phyloP scores from a whole-genome alignment of 768 basidiomycete species.

The Trametes punicea region DNA sequence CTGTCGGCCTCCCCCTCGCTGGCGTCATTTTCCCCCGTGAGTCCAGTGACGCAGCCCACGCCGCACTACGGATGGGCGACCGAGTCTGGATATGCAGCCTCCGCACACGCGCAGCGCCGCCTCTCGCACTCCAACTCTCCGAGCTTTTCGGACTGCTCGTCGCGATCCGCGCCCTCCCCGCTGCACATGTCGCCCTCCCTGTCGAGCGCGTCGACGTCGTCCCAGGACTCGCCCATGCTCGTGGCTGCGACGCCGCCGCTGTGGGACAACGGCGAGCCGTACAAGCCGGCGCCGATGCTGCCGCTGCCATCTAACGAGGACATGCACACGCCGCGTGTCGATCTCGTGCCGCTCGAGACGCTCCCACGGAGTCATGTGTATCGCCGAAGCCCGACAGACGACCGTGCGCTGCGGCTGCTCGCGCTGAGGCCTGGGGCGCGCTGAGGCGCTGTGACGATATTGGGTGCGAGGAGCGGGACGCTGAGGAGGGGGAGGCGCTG shows the following conservation, averaged over 20 bases:
- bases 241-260: conserved; percentile 17
- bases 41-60: conserved; percentile 6
- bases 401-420: conserved; percentile 53
- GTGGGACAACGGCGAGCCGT: conserved; percentile 21
- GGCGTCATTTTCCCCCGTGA: background rate
- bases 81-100: conserved; percentile 12
- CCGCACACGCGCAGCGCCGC: conserved; percentile 6
- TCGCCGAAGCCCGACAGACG: conserved; percentile 58
- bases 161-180: conserved; percentile 7
- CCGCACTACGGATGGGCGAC: conserved; percentile 10
- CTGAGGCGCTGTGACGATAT: conserved; percentile 1
- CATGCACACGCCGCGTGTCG: conserved; percentile 28
- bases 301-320: background rate
- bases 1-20: conserved; percentile 4
- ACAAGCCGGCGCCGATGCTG: conserved; percentile 19
- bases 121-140: conserved; percentile 17
- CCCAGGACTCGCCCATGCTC: conserved; percentile 15
- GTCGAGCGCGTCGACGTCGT: conserved; percentile 19
- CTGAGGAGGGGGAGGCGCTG: background rate
- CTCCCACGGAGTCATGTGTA: conserved; percentile 55
- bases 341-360: conserved; percentile 56
- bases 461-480: background rate
- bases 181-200: conserved; percentile 13
- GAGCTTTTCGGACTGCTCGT: conserved; percentile 20
- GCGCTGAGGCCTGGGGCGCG: conserved; percentile 23